These are phyloP conservation scores for Dactylellina leptospora DNA, from an alignment of 2,329 filamentous ascomycete genomes.

Conservation along the genomic window DNA sequence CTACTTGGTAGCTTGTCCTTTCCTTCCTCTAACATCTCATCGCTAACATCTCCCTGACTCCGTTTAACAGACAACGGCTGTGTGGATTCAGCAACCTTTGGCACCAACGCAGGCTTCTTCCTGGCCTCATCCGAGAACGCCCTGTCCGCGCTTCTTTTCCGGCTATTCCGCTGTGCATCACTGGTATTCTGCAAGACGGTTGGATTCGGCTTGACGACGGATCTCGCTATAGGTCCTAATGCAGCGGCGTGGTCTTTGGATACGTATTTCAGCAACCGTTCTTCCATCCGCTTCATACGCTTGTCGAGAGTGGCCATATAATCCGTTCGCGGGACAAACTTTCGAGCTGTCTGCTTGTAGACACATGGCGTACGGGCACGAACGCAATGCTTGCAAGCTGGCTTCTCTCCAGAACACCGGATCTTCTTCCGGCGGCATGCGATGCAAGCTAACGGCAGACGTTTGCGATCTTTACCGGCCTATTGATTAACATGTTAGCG, in stretches of 20 bases:
- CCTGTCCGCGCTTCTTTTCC: constrained; percentile 85
- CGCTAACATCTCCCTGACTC: constrained; percentile 58
- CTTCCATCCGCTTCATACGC: constrained; percentile 94
- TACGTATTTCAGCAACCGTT: constrained; percentile 93
- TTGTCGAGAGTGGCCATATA: constrained; percentile 99
- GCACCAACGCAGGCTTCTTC: constrained; percentile 49
- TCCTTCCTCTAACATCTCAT: constrained; percentile 80
- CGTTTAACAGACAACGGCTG: constrained; percentile 45
- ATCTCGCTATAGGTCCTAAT: constrained; percentile 74
- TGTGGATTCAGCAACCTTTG: constrained; percentile 41
- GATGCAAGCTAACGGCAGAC: constrained; percentile 91
- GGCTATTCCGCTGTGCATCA: constrained; percentile 64
- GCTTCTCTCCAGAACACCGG: constrained; percentile 95
- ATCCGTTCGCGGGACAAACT: constrained; percentile 91
- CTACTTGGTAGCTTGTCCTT: constrained; percentile 80
- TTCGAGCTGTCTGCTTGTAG: constrained; percentile 94
- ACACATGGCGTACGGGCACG: constrained; percentile 93
- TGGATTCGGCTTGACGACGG: constrained; percentile 82
- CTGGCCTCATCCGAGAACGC: constrained; percentile 73
- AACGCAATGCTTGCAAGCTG: constrained; percentile 94
- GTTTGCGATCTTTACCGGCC: constrained; percentile 93
- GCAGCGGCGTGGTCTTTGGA: constrained; percentile 82
- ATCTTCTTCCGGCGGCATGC: constrained; percentile 98
- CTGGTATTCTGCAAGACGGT: constrained; percentile 67
- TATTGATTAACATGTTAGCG: constrained; percentile 42